Base-by-base conservation (phyloP, 2,329 filamentous ascomycete species). In the Epicoccum nigrum region DNA sequence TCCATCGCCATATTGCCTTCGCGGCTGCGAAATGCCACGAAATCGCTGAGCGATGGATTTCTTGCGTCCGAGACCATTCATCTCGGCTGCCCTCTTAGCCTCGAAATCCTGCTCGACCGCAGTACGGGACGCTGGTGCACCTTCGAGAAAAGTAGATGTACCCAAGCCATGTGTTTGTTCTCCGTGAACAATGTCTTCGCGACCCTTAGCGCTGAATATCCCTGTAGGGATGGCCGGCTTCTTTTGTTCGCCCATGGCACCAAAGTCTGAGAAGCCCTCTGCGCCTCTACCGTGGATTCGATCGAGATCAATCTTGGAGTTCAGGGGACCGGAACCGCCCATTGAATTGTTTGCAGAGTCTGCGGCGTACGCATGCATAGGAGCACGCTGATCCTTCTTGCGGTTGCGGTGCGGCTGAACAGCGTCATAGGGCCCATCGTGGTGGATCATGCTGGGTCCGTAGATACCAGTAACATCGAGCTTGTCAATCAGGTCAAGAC, bases 371-470 rank as follows among this genome's bases (percentile, higher is more conserved):
- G 94, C 94, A 71, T 96, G 87, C 91, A 99, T 97, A 0, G 94
- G 94, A 6, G 94, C 92, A 46, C 89, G 86, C 54, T 87, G 85
- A 66, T 88, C 86, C 64, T 87, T 90, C 68, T 89, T 89, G 51
- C 90, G 86, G 74, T 97, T 99, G 59, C 94, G 90, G 72, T 96
- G 89, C 4, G 94, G 92, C 73, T 96, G 96, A 72, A 94, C 90
- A 16, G 94, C 94, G 74, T 99, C 94, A 66, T 97, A 99, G 4
- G 94, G 94, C 1, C 94, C 94, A 67, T 97, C 94, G 69, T 99
- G 94, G 67, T 99, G 94, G 76, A 97, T 96, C 62, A 96, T 79
- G 75, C 93, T 92, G 65, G 89, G 90, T 50, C 94, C 93, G 69
- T 96, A 97, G 63, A 97, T 95, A 72, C 92, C 92, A 4, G 92